These are phyloP conservation scores for Moricandia arvensis DNA, from an alignment of 345 rosid species.

Conservation along the genomic window DNA sequence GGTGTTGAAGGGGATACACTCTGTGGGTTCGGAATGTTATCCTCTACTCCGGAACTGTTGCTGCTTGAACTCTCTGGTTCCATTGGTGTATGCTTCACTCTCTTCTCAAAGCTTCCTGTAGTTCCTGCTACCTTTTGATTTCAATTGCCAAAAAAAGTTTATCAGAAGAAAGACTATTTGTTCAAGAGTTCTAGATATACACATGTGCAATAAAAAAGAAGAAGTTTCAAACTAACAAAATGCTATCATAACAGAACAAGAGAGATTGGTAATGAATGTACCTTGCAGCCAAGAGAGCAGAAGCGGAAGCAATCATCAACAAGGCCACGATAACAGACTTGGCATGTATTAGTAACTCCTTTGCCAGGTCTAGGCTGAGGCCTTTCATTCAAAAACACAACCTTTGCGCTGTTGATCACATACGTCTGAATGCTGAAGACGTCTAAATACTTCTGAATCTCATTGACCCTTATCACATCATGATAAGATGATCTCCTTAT, in stretches of 20 bases:
- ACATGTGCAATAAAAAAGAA: background rate
- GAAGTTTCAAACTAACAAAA: background rate
- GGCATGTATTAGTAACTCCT: conserved; percentile 80
- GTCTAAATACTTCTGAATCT: conserved; percentile 80
- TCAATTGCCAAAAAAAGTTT: background rate
- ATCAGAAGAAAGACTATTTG: background rate
- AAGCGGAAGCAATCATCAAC: conserved; percentile 80
- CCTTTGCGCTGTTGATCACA: conserved; percentile 89
- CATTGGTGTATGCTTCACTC: conserved; percentile 43
- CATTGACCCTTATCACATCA: conserved; percentile 84
- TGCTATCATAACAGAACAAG: background rate
- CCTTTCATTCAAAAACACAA: conserved; percentile 88
- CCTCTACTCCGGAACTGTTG: conserved; percentile 58
- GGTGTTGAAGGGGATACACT: conserved; percentile 65
- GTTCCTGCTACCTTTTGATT: conserved; percentile 60
- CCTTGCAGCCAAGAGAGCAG: conserved; percentile 99
- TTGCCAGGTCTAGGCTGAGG: conserved; percentile 92
- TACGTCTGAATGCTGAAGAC: conserved; percentile 81
- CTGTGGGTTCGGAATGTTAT: conserved; percentile 33
- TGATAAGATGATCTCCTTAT: conserved; percentile 97
- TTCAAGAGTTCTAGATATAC: background rate
- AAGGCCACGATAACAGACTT: conserved; percentile 88
- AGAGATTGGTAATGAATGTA: conserved; percentile 20
- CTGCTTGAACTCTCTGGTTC: conserved; percentile 73
- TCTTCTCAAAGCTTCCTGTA: conserved; percentile 52